phyloP scores from a whole-genome alignment of 108 stramenopile genomes.

The Nitzschia inconspicua region DNA sequence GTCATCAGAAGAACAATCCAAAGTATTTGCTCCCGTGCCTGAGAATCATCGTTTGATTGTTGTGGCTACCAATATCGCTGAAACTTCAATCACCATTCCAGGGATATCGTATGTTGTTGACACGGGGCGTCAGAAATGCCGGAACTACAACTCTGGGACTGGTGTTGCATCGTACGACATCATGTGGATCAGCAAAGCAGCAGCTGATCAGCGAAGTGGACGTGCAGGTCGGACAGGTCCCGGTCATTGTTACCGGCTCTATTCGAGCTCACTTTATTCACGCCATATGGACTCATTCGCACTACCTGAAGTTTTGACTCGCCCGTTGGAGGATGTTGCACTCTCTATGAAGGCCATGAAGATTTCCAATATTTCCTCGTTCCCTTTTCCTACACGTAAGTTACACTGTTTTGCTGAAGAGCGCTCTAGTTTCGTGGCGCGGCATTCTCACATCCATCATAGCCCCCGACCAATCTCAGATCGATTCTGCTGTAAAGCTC shows the following conservation, averaged over 20 bases:
- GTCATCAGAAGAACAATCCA: conserved; percentile 86
- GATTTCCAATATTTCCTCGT: conserved; percentile 60
- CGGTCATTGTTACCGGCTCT: conserved; percentile 97
- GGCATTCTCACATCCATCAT: conserved; percentile 21
- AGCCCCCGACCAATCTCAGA: conserved; percentile 63
- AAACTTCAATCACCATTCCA: conserved; percentile 88
- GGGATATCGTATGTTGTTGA: conserved; percentile 97
- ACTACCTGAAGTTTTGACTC: conserved; percentile 76
- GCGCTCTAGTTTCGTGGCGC: not conserved
- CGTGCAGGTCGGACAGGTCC: conserved; percentile 95
- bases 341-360: conserved; percentile 89
- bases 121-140: conserved; percentile 91
- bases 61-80: conserved; percentile 97
- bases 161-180: conserved; percentile 90
- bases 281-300: conserved; percentile 84
- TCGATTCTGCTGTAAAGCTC: conserved; percentile 66
- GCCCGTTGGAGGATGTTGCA: conserved; percentile 89
- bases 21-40: conserved; percentile 87
- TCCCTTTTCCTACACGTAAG: conserved; percentile 65
- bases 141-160: conserved; percentile 75
- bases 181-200: conserved; percentile 95
- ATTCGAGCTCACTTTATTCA: conserved; percentile 88
- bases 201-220: conserved; percentile 96
- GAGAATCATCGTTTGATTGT: conserved; percentile 91
- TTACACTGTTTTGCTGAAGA: not conserved